Base-by-base conservation (phyloP, 225 moss, liverwort and hornwort species). In the Polytrichum formosum region DNA sequence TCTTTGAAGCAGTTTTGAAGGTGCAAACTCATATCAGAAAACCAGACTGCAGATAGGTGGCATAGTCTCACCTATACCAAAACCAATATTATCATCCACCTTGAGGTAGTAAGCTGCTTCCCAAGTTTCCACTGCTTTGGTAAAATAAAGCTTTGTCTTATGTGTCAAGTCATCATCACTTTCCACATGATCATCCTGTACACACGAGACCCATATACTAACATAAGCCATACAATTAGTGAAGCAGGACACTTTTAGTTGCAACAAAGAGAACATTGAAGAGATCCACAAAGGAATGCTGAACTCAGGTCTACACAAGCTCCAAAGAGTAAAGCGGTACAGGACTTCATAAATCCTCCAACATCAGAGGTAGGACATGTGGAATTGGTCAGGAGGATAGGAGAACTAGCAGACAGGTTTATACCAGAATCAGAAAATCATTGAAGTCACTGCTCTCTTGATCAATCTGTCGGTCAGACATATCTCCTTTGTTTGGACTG, bases 401-500 rank as follows among this genome's bases (percentile, higher is more conserved):
- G 46, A 46, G 66, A 33, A 68, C 30, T 8, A 18, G 29, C 55
- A 26, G 19, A 7, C 23, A 73, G 35, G 28, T 31, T 8, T 29
- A 58, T 90, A 98, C 98, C 98, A 98, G 56, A 53, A 98, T 84
- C 63, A 98, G 27, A 62, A 98, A 92, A 76, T 98, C 98, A 10
- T 84, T 84, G 62, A 78, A 84, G 71, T 90, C 88, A 28, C 61
- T 87, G 27, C 73, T 85, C 80, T 98, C 98, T 63, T 74, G 78
- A 82, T 98, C 92, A 78, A 98, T 92, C 74, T 90, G 83, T 65
- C 88, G 83, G 79, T 98, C 98, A 78, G 92, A 90, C 83, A 91
- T 91, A 80, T 98, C 98, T 69, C 98, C 98, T 83, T 82, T 88
- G 66, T 98, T 98, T 55, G 98, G 90, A 79, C 98, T 98, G 91